A percentile compares a stretch with the other conserved stretches of the same genome.
phyloP scores from a whole-genome alignment of 805 yeast genomes.

The Ascoidea rubescens region DNA sequence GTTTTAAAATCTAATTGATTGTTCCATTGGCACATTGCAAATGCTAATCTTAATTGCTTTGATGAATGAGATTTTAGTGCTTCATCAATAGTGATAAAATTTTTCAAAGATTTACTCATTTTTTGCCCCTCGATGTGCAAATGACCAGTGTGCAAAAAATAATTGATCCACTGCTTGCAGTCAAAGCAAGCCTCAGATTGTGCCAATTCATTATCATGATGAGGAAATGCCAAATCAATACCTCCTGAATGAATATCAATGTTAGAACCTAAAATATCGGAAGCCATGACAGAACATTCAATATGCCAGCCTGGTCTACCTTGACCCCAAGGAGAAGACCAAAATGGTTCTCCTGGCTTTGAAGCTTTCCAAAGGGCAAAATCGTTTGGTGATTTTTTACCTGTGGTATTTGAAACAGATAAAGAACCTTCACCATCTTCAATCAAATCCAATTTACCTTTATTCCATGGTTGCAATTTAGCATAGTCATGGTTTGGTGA shows the following conservation, averaged over 20 bases:
- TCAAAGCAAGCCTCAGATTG: slow-evolving; percentile 91
- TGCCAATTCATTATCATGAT: slow-evolving; percentile 96
- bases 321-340: slow-evolving; percentile 93
- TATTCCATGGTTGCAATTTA: slow-evolving; percentile 96
- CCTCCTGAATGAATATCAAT: slow-evolving; percentile 98
- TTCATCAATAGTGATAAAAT: slow-evolving; percentile 88
- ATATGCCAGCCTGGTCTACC: slow-evolving; percentile 99
- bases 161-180: slow-evolving; percentile 90
- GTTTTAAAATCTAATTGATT: slow-evolving; percentile 86
- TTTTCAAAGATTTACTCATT: slow-evolving; percentile 91
- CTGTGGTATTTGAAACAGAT: slow-evolving; percentile 28
- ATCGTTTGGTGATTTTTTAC: slow-evolving; percentile 67
- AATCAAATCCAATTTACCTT: slow-evolving; percentile 72
- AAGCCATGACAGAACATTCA: slow-evolving; percentile 98
- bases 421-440: slow-evolving; percentile 94
- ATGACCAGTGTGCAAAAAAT: slow-evolving; percentile 94
- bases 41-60: slow-evolving; percentile 81
- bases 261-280: slow-evolving; percentile 65
- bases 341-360: slow-evolving; percentile 93
- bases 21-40: slow-evolving; percentile 89
- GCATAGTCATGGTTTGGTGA: slow-evolving; percentile 73
- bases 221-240: slow-evolving; percentile 94
- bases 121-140: slow-evolving; percentile 97
- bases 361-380: slow-evolving; percentile 96
- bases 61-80: slow-evolving; percentile 60